Percentiles rank a stretch among this genome's conserved stretches.
These are phyloP conservation scores for Botrytis byssoidea DNA, from an alignment of 2,329 filamentous ascomycete genomes.

Conservation along the genomic window DNA sequence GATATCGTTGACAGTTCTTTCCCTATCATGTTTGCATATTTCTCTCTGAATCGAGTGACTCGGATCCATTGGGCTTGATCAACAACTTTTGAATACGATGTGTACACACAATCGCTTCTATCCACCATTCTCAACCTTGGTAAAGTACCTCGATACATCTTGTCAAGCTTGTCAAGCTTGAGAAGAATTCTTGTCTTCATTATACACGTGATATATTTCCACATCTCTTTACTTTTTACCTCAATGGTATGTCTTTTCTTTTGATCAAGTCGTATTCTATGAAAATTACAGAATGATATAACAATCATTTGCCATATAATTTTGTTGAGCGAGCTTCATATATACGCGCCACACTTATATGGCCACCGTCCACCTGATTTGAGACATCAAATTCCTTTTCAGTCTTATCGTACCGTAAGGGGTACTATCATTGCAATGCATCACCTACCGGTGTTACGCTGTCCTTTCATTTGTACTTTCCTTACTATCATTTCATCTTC, in stretches of 20 bases:
- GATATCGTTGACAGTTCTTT: background rate
- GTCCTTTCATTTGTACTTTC: background rate
- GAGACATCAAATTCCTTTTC: conserved; percentile 6
- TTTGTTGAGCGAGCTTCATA: background rate
- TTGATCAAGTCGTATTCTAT: background rate
- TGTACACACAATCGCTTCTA: background rate
- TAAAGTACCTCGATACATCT: background rate
- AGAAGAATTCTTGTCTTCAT: background rate
- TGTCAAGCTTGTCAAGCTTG: background rate
- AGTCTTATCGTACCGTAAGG: background rate
- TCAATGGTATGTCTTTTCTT: background rate
- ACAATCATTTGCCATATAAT: background rate
- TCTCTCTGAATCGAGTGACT: background rate
- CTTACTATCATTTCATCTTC: background rate
- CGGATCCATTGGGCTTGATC: background rate
- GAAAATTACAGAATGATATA: background rate
- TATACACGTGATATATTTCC: background rate
- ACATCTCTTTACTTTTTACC: background rate
- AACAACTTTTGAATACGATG: background rate
- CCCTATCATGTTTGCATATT: background rate
- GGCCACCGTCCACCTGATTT: background rate
- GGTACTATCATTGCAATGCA: background rate
- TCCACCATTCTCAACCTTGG: background rate
- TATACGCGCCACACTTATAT: conserved; percentile 4
- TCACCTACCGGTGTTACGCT: background rate